Evolutionary conservation across 164 flowering plant genomes (phyloP), one percentile per base, ranked within the genome.

Genomic region (Magnolia sinica): DNA sequence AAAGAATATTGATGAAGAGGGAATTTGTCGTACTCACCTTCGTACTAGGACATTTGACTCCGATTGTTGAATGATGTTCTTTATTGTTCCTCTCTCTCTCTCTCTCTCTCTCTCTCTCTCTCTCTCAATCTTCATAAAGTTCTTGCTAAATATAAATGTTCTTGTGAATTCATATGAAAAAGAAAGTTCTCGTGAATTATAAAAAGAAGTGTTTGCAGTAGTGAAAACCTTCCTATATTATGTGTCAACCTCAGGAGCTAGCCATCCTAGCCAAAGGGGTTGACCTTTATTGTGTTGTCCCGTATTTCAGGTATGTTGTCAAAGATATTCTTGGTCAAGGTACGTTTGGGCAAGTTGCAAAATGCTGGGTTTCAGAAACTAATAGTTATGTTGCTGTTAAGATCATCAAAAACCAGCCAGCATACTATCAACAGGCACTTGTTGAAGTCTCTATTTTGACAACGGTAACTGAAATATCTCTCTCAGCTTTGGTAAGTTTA

Each of bases 341-440:
- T 74, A 94, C 99, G 50, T 96, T 96, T 87, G 99, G 99, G 72
- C 99, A 94, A 87, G 99, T 96, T 82, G 99, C 96, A 8, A 96
- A 95, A 87, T 96, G 98, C 85, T 93, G 89, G 98, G 88, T 88
- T 82, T 77, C 89, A 50, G 98, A 94, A 83, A 85, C 87, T 9
- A 86, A 83, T 75, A 90, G 91, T 75, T 93, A 83, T 85, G 91
- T 93, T 76, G 98, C 99, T 71, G 93, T 96, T 72, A 96, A 96
- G 83, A 87, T 96, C 76, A 96, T 94, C 0, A 96, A 96, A 83
- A 96, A 96, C 79, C 96, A 89, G 81, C 97, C 98, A 74, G 98
- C 99, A 13, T 96, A 90, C 84, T 93, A 90, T 81, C 99, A 94
- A 78, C 99, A 96, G 83, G 98, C 99, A 74, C 87, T 90, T 79